Percentiles rank a stretch among this genome's conserved stretches.
These are phyloP conservation scores for Phytophthora uliginosa DNA, from an alignment of 352 stramenopile species.

Conservation along the genomic window DNA sequence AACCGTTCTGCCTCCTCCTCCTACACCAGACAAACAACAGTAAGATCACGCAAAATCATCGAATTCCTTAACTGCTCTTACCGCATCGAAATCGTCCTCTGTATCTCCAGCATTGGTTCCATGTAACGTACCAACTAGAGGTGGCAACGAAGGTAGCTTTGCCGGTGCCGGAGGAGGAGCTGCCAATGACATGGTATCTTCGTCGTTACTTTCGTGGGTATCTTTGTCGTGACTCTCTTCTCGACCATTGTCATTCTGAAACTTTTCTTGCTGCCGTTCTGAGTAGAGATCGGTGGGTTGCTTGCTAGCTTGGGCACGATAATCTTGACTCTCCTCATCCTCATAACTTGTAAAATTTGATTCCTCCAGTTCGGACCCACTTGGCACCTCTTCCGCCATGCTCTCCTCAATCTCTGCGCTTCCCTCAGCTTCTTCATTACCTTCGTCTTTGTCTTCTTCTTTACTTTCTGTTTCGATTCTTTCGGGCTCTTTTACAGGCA, in stretches of 20 bases:
- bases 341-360: constrained; percentile 48
- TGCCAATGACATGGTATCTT: constrained; percentile 26
- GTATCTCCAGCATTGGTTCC: constrained; percentile 20
- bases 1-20: constrained; percentile 69
- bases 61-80: constrained; percentile 17
- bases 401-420: constrained; percentile 58
- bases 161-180: constrained; percentile 38
- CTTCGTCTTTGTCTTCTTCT: constrained; percentile 1
- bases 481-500: constrained; percentile 1
- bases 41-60: background rate
- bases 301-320: constrained; percentile 7
- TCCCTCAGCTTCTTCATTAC: constrained; percentile 31
- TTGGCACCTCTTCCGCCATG: constrained; percentile 64
- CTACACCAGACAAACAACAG: constrained; percentile 17
- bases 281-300: constrained; percentile 8
- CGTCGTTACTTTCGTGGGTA: constrained; percentile 16
- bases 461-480: background rate
- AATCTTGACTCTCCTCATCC: constrained; percentile 24
- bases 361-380: constrained; percentile 66
- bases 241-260: constrained; percentile 24
- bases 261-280: constrained; percentile 10
- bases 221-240: constrained; percentile 31
- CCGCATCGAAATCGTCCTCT: constrained; percentile 72
- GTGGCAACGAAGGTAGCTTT: constrained; percentile 35
- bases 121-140: constrained; percentile 15